Conservation (phyloP, 176 grass and related monocot species). For the Ensete ventricosum region DNA sequence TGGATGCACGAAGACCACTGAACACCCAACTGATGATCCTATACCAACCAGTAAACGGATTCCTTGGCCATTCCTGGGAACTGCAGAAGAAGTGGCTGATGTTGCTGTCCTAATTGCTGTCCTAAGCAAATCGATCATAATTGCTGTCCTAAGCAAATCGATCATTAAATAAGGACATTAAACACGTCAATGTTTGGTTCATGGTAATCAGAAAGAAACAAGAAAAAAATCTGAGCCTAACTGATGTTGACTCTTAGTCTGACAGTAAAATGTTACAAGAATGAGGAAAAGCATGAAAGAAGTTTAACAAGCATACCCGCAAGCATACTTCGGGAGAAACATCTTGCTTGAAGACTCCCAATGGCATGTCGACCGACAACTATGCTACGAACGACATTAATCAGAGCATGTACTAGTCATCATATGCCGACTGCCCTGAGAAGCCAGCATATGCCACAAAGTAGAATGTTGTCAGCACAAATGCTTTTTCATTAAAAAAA, state of each 20-base stretch:
- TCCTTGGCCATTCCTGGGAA: conserved; percentile 89
- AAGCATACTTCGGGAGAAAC: conserved; percentile 95
- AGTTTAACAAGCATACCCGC: conserved; percentile 40
- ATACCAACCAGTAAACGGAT: conserved; percentile 95
- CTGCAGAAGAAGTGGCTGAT: conserved; percentile 31
- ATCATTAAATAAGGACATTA: too few species aligned
- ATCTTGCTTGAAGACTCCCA: conserved; percentile 97
- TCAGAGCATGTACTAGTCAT: conserved; percentile 97
- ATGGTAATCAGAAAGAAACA: too few species aligned
- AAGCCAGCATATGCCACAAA: conserved; percentile 86
- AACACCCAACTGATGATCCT: conserved; percentile 90
- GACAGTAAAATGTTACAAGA: too few species aligned
- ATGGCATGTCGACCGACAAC: conserved; percentile 66
- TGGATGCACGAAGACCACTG: conserved; percentile 82
- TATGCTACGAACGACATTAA: conserved; percentile 94
- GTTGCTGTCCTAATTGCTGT: too few species aligned
- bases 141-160: too few species aligned
- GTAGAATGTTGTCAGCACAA: conserved; percentile 97
- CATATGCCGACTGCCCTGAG: conserved; percentile 92
- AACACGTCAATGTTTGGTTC: too few species aligned
- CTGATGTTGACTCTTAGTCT: too few species aligned
- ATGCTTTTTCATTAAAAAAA: conserved; percentile 92
- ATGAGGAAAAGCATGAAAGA: not conserved
- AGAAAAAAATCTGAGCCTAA: too few species aligned
- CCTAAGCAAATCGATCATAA: too few species aligned